A percentile compares a stretch with the other conserved stretches of the same genome.
phyloP scores from a whole-genome alignment of 2,329 filamentous ascomycete species.

The Ceratocystis variospora region DNA sequence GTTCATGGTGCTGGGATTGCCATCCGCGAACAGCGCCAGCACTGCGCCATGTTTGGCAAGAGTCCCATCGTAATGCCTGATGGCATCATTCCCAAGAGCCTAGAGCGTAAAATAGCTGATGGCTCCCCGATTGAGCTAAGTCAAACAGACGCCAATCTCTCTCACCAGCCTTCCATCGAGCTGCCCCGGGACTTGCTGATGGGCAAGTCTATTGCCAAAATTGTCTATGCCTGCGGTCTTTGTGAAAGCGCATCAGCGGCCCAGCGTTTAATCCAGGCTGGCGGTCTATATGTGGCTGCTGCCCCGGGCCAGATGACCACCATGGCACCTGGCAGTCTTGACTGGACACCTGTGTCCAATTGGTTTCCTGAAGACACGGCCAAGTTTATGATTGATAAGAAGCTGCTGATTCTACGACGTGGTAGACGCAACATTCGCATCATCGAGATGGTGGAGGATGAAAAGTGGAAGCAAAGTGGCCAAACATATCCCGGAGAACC shows the following conservation, averaged over 20 bases:
- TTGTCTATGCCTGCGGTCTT: slow-evolving; percentile 48
- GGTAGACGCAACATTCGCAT: slow-evolving; percentile 51
- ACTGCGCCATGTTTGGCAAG: slow-evolving; percentile 37
- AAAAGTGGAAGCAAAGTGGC: slow-evolving; percentile 38
- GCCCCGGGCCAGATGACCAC: slow-evolving; percentile 30
- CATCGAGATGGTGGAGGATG: slow-evolving; percentile 44
- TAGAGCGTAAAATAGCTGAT: slow-evolving; percentile 16
- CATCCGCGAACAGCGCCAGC: slow-evolving; percentile 42
- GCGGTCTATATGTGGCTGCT: slow-evolving; percentile 49
- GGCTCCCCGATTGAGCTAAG: slow-evolving; percentile 15
- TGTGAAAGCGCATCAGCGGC: slow-evolving; percentile 43
- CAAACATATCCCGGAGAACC: slow-evolving; percentile 41
- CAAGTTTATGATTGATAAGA: slow-evolving; percentile 46
- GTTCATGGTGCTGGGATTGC: slow-evolving; percentile 60
- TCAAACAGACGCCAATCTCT: slow-evolving; percentile 31
- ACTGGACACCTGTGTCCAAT: slow-evolving; percentile 48
- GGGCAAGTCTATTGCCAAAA: slow-evolving; percentile 40
- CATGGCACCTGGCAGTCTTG: slow-evolving; percentile 37
- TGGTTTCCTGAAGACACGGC: slow-evolving; percentile 44
- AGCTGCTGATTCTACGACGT: slow-evolving; percentile 46
- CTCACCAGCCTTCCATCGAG: slow-evolving; percentile 40
- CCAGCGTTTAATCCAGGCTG: slow-evolving; percentile 40
- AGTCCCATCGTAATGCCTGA: slow-evolving; percentile 13
- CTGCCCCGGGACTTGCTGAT: slow-evolving; percentile 45
- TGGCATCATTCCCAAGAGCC: slow-evolving; percentile 14